Percentiles rank a stretch among this genome's conserved stretches.
phyloP scores from a whole-genome alignment of 768 basidiomycete species.

The Strobilomyces confusus region DNA sequence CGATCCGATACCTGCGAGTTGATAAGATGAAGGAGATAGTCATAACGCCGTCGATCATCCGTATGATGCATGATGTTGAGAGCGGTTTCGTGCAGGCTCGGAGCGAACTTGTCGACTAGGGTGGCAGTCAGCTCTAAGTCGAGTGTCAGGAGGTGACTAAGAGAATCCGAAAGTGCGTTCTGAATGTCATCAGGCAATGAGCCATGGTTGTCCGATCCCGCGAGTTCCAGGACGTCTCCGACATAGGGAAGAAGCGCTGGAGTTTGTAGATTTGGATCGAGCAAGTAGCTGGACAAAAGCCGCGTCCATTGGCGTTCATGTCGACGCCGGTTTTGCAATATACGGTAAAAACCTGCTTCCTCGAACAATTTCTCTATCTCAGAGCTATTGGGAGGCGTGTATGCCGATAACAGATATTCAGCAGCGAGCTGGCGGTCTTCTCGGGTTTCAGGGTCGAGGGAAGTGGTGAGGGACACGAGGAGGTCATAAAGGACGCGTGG shows the following conservation, averaged over 20 bases:
- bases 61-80: conserved; percentile 45
- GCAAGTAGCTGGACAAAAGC: conserved; percentile 68
- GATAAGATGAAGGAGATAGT: conserved; percentile 75
- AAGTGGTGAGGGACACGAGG: conserved; percentile 72
- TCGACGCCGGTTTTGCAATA: conserved; percentile 76
- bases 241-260: conserved; percentile 63
- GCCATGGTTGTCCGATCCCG: conserved; percentile 45
- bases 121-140: conserved; percentile 66
- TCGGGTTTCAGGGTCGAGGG: conserved; percentile 69
- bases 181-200: conserved; percentile 54
- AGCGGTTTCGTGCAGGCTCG: conserved; percentile 62
- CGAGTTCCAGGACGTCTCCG: conserved; percentile 54
- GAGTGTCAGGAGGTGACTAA: conserved; percentile 60
- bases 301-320: conserved; percentile 74
- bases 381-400: conserved; percentile 78
- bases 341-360: conserved; percentile 84
- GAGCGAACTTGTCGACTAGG: conserved; percentile 66
- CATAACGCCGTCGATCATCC: conserved; percentile 54
- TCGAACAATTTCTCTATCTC: conserved; percentile 67
- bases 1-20: too few species aligned
- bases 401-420: conserved; percentile 89
- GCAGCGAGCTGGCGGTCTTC: conserved; percentile 95
- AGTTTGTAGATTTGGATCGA: conserved; percentile 60
- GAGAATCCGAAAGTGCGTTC: conserved; percentile 48
- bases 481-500: conserved; percentile 69